Percentiles rank a stretch among this genome's conserved stretches.
phyloP scores from a whole-genome alignment of 2,329 filamentous ascomycete genomes.

The Colletotrichum tropicale region DNA sequence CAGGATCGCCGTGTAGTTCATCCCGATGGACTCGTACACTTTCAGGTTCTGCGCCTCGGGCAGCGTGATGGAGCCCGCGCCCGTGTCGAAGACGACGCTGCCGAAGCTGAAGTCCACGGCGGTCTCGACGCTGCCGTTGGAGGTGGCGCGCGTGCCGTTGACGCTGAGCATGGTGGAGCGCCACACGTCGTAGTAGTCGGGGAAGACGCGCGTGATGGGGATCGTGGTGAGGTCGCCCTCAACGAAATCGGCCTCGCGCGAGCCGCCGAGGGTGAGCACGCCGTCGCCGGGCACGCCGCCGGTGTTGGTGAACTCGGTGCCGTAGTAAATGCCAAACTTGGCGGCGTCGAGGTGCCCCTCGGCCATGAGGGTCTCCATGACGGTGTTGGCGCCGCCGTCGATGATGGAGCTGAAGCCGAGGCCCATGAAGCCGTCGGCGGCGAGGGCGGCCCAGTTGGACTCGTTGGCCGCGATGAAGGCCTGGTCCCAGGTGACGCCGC shows the following conservation, averaged over 20 bases:
- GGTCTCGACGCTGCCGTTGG: background rate
- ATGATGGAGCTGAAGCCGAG: constrained; percentile 35
- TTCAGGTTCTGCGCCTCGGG: constrained; percentile 25
- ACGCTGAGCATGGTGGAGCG: constrained; percentile 25
- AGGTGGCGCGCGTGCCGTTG: constrained; percentile 12
- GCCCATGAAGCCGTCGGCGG: constrained; percentile 39
- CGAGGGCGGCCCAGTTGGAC: constrained; percentile 29
- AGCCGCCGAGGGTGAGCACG: constrained; percentile 35
- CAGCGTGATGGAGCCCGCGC: constrained; percentile 30
- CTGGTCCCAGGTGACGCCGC: constrained; percentile 26
- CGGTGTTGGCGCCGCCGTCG: constrained; percentile 29
- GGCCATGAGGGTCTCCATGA: constrained; percentile 36
- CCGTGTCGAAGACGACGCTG: constrained; percentile 36
- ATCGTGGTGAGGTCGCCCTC: constrained; percentile 20
- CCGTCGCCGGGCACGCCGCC: constrained; percentile 20
- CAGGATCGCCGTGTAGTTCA: constrained; percentile 37
- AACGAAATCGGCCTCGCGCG: constrained; percentile 31
- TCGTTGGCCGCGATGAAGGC: constrained; percentile 33
- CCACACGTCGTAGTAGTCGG: constrained; percentile 35
- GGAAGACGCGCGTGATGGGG: constrained; percentile 9
- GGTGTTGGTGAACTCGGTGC: constrained; percentile 20
- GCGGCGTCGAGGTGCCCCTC: constrained; percentile 31
- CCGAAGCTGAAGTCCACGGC: background rate
- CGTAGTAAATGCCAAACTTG: constrained; percentile 35
- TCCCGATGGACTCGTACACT: constrained; percentile 37